Evolutionary conservation across 495 filamentous ascomycete genomes (phyloP).

Genomic region (Hapsidospora chrysogenum): DNA sequence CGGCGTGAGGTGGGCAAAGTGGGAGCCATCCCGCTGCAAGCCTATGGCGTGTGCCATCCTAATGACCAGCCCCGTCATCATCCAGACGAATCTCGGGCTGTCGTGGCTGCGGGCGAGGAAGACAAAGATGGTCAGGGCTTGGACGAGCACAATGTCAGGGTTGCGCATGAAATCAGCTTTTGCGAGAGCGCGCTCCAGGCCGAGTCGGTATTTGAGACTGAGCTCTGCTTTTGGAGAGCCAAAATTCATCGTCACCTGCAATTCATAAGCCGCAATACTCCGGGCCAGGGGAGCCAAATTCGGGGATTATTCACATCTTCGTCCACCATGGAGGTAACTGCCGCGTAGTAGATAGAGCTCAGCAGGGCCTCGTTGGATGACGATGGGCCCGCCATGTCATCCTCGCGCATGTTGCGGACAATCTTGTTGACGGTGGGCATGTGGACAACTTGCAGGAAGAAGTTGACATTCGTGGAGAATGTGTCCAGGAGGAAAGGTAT

Average conservation of each 20-base stretch:
- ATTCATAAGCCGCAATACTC: no score
- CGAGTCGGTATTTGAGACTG: no score
- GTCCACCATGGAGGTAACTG: constrained; percentile 39
- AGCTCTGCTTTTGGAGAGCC: no score
- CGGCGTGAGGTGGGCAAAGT: not conserved
- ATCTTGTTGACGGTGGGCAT: constrained; percentile 33
- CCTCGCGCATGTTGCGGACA: constrained; percentile 18
- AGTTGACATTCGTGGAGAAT: constrained; percentile 38
- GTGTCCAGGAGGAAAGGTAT: constrained; percentile 32
- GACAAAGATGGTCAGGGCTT: no score
- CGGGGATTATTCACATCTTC: no score
- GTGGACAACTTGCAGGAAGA: constrained; percentile 29
- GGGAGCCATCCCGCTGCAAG: constrained; percentile 6
- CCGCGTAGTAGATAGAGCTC: constrained; percentile 43
- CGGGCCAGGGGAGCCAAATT: no score
- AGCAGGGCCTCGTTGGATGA: constrained; percentile 37
- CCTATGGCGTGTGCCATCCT: constrained; percentile 20
- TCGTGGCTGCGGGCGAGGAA: no score
- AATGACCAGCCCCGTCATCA: constrained; percentile 1
- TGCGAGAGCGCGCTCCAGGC: no score
- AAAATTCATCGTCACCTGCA: no score
- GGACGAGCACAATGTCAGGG: no score
- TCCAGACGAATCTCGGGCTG: no score
- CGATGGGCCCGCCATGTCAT: constrained; percentile 15
- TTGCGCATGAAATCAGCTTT: no score